Conservation (phyloP, 2,329 filamentous ascomycete species). For the Colletotrichum neosansevieriae region DNA sequence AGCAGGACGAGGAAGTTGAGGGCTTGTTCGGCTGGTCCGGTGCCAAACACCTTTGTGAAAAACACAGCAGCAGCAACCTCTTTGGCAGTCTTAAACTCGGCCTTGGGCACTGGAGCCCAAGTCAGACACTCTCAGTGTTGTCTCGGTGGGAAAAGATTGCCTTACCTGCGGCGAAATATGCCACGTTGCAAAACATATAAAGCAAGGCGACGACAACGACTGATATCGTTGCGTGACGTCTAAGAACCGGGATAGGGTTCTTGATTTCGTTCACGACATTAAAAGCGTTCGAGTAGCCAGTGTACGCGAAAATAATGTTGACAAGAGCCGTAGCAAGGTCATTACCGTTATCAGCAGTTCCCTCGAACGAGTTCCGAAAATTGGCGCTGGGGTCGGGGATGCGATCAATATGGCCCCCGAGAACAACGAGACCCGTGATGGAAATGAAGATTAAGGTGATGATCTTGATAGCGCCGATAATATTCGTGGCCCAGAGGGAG, state of each 20-base stretch:
- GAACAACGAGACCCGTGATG: conserved; percentile 71
- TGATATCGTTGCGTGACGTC: conserved; percentile 61
- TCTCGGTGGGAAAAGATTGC: not conserved
- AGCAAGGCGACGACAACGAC: conserved; percentile 64
- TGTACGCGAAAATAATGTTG: conserved; percentile 70
- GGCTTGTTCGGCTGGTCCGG: conserved; percentile 60
- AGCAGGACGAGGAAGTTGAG: conserved; percentile 69
- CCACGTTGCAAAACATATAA: conserved; percentile 70
- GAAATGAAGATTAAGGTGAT: conserved; percentile 71
- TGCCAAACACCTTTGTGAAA: conserved; percentile 69
- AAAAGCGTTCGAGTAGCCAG: conserved; percentile 70
- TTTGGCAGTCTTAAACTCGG: conserved; percentile 62
- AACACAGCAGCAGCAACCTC: conserved; percentile 69
- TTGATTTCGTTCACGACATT: conserved; percentile 73
- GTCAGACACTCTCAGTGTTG: not conserved
- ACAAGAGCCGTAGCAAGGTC: conserved; percentile 62
- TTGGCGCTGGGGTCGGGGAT: conserved; percentile 50
- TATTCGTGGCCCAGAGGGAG: conserved; percentile 67
- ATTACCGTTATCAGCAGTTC: conserved; percentile 52
- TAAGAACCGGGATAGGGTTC: conserved; percentile 69
- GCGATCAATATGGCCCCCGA: conserved; percentile 53
- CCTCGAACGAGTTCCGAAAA: conserved; percentile 52
- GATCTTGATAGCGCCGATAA: conserved; percentile 70
- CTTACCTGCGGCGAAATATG: conserved; percentile 62
- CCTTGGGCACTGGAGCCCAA: conserved; percentile 57